Base-by-base conservation (phyloP, 2,329 filamentous ascomycete genomes). In the Trichoderma asperellum region DNA sequence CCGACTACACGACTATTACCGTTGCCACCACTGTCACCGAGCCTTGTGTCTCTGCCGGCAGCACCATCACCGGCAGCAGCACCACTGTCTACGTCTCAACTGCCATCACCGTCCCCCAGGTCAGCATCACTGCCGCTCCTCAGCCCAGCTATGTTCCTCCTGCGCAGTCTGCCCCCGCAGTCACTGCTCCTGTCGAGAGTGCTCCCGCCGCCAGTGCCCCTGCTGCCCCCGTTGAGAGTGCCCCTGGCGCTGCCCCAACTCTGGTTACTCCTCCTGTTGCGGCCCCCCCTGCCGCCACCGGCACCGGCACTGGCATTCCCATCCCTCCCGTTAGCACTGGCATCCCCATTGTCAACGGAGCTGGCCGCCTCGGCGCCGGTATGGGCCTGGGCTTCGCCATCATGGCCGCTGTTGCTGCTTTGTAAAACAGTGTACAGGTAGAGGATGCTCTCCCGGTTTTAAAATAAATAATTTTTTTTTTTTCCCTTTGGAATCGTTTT, bases 41-140 rank as follows among this genome's bases (percentile, higher is more conserved):
- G 77, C 84, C 85, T 71, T 85, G 82, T 77, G 82, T 83, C 77
- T 83, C 82, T 59, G 79, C 81, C 37, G 81, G 80, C 75, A 84
- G 84, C 70, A 81, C 82, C 74, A 73, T 88, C 71, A 78, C 81
- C 66, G 80, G 78, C 65, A 80, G 82, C 32, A 82, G 76, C 73
- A 81, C 80, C 70, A 85, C 87, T 76, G 78, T 82, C 71, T 82
- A 80, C 75, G 83, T 86, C 73, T 78, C 77, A 83, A 86, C 86
- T 66, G 80, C 82, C 75, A 73, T 89, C 70, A 83, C 83, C 59
- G 83, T 88, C 32, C 87, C 87, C 55, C 78, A 85, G 79, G 82
- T 88, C 71, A 82, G 77, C 75, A 84, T 88, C 81, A 70, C 70
- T 72, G 72, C 27, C 70, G 74, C 67, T 55, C 70, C 40, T 72